Percentiles rank a stretch among this genome's conserved stretches.
phyloP scores from a whole-genome alignment of 768 basidiomycete genomes.

The Boletus patriciae region DNA sequence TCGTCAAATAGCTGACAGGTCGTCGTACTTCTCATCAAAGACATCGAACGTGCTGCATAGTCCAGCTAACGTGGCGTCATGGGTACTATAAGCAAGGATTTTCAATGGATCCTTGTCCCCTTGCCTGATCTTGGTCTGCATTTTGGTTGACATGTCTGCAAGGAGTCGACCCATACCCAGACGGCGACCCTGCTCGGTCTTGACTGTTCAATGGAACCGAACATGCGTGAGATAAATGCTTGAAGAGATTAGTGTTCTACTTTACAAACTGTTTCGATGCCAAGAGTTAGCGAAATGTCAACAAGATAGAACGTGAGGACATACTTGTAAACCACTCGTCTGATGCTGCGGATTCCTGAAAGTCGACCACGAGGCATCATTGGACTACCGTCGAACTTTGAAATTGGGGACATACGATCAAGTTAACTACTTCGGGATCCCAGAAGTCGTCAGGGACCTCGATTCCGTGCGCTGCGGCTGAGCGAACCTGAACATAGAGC shows the following conservation, averaged over 20 bases:
- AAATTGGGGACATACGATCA: slow-evolving; percentile 47
- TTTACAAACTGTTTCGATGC: slow-evolving; percentile 24
- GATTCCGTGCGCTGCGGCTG: slow-evolving; percentile 70
- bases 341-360: slow-evolving; percentile 68
- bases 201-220: slow-evolving; percentile 45
- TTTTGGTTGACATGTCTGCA: slow-evolving; percentile 58
- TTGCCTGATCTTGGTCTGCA: slow-evolving; percentile 55
- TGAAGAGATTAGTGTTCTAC: neutral
- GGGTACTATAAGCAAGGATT: slow-evolving; percentile 67
- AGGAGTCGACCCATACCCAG: slow-evolving; percentile 79
- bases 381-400: neutral
- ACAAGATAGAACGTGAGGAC: slow-evolving; percentile 5
- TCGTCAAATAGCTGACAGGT: slow-evolving; percentile 1
- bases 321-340: slow-evolving; percentile 76
- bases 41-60: slow-evolving; percentile 65
- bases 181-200: slow-evolving; percentile 69
- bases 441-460: slow-evolving; percentile 70
- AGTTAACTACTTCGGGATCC: slow-evolving; percentile 56
- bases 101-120: slow-evolving; percentile 52
- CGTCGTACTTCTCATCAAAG: slow-evolving; percentile 62
- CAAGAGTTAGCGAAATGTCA: slow-evolving; percentile 1
- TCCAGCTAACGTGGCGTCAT: slow-evolving; percentile 70
- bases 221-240: neutral
- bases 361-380: neutral
- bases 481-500: slow-evolving; percentile 50